Base-by-base conservation (phyloP, 1,284 basidiomycete species). In the Moesziomyces parantarcticus region DNA sequence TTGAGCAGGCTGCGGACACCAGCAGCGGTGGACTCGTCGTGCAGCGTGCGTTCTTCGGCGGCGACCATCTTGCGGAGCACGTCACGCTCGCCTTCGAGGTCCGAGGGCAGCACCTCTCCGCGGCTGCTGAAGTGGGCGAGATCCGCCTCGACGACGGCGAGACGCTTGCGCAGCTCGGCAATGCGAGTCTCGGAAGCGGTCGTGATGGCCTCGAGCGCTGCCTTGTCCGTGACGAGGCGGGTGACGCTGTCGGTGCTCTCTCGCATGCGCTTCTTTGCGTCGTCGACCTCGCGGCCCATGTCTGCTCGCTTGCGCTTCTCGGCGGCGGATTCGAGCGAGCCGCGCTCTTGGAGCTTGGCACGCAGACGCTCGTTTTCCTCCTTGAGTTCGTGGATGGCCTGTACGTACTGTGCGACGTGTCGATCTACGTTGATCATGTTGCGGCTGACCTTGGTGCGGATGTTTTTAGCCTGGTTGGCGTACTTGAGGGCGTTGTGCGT, bases 331-430 rank as follows among this genome's bases (percentile, higher is more conserved):
- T 83, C 80, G 53, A 84, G 58, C 44, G 83, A 81, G 16, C 76
- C 79, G 32, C 81, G 81, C 25, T 89, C 91, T 5, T 90, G 88
- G 48, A 97, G 87, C 85, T 92, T 92, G 36, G 88, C 89, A 84
- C 96, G 94, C 71, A 98, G 89, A 76, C 95, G 92, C 25, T 89
- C 88, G 58, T 94, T 90, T 84, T 94, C 92, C 46, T 88, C 84
- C 79, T 93, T 93, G 70, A 94, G 89, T 58, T 92, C 86, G 83
- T 92, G 93, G 79, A 98, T 97, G 54, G 93, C 92, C 84, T 94
- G 92, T 34, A 97, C 92, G 66, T 85, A 85, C 63, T 84, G 81
- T 0, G 78, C 81, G 1, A 83, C 82, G 57, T 83, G 82, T 7
- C 82, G 66, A 40, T 83, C 82, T 50, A 83, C 79, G 52, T 83